Percentiles rank a stretch among this genome's conserved stretches.
Evolutionary conservation across 2,329 filamentous ascomycete species (phyloP).

Genomic region (Cylindrodendrum hubeiense): DNA sequence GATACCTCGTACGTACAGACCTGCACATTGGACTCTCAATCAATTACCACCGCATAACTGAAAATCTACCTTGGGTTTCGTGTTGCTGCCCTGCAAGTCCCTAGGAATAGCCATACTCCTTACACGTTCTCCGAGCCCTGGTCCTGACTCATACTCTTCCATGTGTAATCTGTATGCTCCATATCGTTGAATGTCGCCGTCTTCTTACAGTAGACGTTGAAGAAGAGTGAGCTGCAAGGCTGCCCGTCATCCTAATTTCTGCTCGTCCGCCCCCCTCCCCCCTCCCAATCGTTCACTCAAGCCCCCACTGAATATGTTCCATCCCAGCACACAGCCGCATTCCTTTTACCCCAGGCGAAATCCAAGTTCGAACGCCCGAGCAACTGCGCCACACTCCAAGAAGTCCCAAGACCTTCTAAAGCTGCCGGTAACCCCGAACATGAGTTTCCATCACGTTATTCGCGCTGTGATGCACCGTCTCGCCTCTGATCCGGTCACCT

Average conservation of each 20-base stretch:
- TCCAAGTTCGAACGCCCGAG: neutral
- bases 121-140: neutral
- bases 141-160: too few relatives aligned
- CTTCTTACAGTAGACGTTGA: too few relatives aligned
- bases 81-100: too few relatives aligned
- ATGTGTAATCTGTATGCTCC: too few relatives aligned
- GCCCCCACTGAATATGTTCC: neutral
- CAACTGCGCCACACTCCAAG: slow-evolving; percentile 17
- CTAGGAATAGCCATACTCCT: neutral
- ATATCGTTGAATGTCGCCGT: too few relatives aligned
- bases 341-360: neutral
- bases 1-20: neutral
- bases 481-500: slow-evolving; percentile 1
- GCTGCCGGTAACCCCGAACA: slow-evolving; percentile 34
- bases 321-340: neutral
- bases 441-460: slow-evolving; percentile 11
- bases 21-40: neutral
- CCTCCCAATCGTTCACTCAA: neutral
- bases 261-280: too few relatives aligned
- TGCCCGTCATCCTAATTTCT: neutral
- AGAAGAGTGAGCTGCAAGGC: neutral
- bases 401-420: slow-evolving; percentile 13
- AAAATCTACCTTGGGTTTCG: neutral
- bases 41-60: neutral
- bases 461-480: neutral